A percentile compares a stretch with the other conserved stretches of the same genome.
Evolutionary conservation across 192 early-diverging fungal genomes (phyloP).

Genomic region (Umbelopsis isabellina): DNA sequence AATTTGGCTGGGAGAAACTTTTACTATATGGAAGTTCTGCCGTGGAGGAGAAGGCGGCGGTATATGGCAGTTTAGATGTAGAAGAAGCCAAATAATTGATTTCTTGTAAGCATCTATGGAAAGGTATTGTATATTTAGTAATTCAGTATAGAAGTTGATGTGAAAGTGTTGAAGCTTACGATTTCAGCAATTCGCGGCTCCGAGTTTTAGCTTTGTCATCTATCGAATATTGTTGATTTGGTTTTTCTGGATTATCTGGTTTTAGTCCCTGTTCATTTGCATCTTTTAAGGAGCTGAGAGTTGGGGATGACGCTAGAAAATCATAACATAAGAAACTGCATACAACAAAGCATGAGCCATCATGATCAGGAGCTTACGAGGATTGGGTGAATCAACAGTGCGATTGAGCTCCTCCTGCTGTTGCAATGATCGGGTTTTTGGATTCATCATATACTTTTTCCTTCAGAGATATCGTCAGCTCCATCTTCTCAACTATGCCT

Average conservation of each 20-base stretch:
- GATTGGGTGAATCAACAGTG: constrained; percentile 33
- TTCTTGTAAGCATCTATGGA: constrained; percentile 58
- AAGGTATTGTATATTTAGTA: not conserved
- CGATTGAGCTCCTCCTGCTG: not conserved
- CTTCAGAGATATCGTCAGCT: not conserved
- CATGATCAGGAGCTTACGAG: constrained; percentile 20
- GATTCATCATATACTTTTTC: constrained; percentile 21
- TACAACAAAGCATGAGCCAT: not conserved
- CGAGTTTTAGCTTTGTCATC: constrained; percentile 45
- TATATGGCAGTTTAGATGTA: constrained; percentile 41
- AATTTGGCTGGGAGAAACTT: not conserved
- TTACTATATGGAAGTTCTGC: not conserved
- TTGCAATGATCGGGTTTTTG: constrained; percentile 9
- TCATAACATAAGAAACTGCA: not conserved
- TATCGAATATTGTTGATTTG: not conserved
- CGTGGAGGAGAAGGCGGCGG: constrained; percentile 10
- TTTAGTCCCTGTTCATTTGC: not conserved
- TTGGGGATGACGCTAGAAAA: constrained; percentile 1
- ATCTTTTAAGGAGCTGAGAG: not conserved
- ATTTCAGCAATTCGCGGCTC: constrained; percentile 74
- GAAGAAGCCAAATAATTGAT: constrained; percentile 58
- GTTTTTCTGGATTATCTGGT: not conserved
- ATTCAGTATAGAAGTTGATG: not conserved
- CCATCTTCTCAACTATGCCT: constrained; percentile 13
- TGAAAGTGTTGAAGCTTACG: constrained; percentile 47